Evolutionary conservation across 2,329 filamentous ascomycete species (phyloP).

Genomic region (Trichophyton schoenleinii): DNA sequence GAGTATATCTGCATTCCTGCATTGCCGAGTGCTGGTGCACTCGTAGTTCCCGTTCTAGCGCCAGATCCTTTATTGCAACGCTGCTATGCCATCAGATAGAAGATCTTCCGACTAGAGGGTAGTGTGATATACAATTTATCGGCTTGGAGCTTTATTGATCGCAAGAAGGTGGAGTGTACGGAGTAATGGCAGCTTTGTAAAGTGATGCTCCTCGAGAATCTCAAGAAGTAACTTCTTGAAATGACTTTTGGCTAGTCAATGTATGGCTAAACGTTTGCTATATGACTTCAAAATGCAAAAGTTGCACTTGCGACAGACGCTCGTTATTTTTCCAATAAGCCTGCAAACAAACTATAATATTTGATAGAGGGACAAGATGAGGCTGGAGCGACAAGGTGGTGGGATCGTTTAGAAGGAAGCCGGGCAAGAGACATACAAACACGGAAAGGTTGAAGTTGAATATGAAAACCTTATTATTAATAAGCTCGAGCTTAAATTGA

Average conservation of each 20-base stretch:
- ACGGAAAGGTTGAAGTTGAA: no score
- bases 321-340: no score
- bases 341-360: no score
- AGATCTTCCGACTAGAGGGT: background rate
- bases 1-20: conserved; percentile 9
- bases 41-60: conserved; percentile 8
- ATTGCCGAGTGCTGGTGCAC: conserved; percentile 10
- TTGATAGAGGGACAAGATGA: no score
- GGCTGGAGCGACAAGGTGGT: no score
- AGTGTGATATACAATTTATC: background rate
- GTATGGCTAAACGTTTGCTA: background rate
- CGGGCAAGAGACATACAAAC: no score
- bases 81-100: background rate
- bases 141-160: background rate
- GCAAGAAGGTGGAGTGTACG: background rate
- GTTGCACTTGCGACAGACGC: no score
- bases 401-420: no score
- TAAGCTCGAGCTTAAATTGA: no score
- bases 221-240: background rate
- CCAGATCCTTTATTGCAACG: conserved; percentile 9
- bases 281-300: no score
- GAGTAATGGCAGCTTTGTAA: background rate
- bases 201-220: background rate
- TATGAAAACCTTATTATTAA: no score
- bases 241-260: background rate